These are phyloP conservation scores for Fusarium sp. DNA, from an alignment of 2,329 filamentous ascomycete genomes.

Conservation along the genomic window DNA sequence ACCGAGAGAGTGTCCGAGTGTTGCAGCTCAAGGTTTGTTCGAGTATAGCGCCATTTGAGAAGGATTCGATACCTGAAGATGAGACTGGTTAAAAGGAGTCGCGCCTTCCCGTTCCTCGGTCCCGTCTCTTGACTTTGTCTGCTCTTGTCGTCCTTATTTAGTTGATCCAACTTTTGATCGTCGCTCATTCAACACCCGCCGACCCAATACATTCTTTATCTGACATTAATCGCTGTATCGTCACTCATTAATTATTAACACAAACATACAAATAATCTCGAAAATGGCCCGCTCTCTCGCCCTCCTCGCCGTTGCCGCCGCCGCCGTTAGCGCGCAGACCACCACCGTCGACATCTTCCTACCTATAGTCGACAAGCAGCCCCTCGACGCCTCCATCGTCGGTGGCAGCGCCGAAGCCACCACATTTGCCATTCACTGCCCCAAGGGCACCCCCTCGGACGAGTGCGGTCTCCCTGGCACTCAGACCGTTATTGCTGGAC, in stretches of 20 bases:
- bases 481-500: constrained; percentile 46
- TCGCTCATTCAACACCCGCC: constrained; percentile 13
- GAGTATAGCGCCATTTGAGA: not conserved
- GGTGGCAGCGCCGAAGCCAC: constrained; percentile 48
- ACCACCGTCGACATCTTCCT: constrained; percentile 50
- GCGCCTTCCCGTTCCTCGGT: not conserved
- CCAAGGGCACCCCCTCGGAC: constrained; percentile 22
- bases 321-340: constrained; percentile 45
- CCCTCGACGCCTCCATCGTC: constrained; percentile 51
- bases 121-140: not conserved
- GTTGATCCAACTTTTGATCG: not conserved
- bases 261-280: not conserved
- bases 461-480: constrained; percentile 50
- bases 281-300: constrained; percentile 48
- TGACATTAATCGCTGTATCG: not conserved
- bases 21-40: no score
- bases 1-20: constrained; percentile 16
- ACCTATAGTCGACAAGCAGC: constrained; percentile 41
- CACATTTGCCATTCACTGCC: constrained; percentile 51
- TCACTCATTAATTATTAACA: constrained; percentile 12
- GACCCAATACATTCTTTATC: constrained; percentile 34
- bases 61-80: constrained; percentile 28
- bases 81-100: constrained; percentile 20
- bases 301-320: constrained; percentile 44
- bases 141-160: constrained; percentile 7